These are phyloP conservation scores for Dentipellis sp. DNA, from an alignment of 768 basidiomycete species.

Conservation along the genomic window DNA sequence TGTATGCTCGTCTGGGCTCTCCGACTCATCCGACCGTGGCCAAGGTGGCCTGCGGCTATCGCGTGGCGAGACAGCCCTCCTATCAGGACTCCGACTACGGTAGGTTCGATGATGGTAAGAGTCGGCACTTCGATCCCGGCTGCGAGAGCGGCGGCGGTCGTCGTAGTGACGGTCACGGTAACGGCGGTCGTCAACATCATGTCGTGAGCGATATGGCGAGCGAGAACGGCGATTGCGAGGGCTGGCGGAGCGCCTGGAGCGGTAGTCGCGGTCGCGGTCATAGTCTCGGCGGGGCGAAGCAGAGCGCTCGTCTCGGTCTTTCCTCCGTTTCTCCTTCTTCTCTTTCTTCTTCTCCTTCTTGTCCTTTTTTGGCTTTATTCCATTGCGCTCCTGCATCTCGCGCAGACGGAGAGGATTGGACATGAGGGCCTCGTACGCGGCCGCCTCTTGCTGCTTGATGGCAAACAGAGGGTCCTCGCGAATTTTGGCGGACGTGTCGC, in stretches of 20 bases:
- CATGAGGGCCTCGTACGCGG: slow-evolving; percentile 78
- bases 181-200: slow-evolving; percentile 19
- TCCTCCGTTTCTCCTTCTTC: slow-evolving; percentile 28
- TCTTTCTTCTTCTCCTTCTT: slow-evolving; percentile 54
- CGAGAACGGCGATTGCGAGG: slow-evolving; percentile 37
- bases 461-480: slow-evolving; percentile 95
- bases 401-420: slow-evolving; percentile 79
- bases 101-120: slow-evolving; percentile 1
- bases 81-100: slow-evolving; percentile 15
- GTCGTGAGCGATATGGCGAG: slow-evolving; percentile 29
- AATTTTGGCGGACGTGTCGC: slow-evolving; percentile 89
- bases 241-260: slow-evolving; percentile 32
- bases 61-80: slow-evolving; percentile 16
- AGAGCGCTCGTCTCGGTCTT: slow-evolving; percentile 16
- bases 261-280: slow-evolving; percentile 22
- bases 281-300: slow-evolving; percentile 20
- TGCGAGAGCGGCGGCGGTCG: slow-evolving; percentile 19
- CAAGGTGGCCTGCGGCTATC: slow-evolving; percentile 26
- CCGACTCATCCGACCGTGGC: slow-evolving; percentile 46
- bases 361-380: slow-evolving; percentile 74
- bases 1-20: slow-evolving; percentile 27
- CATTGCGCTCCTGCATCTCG: slow-evolving; percentile 72
- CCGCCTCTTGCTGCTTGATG: slow-evolving; percentile 97
- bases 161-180: slow-evolving; percentile 7
- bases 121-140: slow-evolving; percentile 12